A percentile compares a stretch with the other conserved stretches of the same genome.
Conservation (phyloP, 371 early-diverging fungal species). For the Phascolomyces articulosus region DNA sequence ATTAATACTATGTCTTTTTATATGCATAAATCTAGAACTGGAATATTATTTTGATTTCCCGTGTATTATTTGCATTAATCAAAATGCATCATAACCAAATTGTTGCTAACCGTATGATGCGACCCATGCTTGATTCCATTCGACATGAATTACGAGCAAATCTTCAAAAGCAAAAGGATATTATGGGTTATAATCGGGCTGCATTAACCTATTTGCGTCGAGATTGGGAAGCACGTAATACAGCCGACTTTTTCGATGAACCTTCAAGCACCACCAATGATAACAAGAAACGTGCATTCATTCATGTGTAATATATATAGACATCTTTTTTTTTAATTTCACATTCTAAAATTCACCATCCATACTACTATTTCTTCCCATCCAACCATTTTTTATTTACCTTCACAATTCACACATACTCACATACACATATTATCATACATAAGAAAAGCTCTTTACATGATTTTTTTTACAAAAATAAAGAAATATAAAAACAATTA, state of each 20-base stretch:
- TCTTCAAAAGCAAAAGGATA: conserved; percentile 73
- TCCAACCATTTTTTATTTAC: neutral
- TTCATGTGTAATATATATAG: conserved; percentile 26
- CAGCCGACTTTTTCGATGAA: conserved; percentile 77
- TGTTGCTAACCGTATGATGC: conserved; percentile 75
- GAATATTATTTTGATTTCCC: conserved; percentile 77
- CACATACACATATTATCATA: neutral
- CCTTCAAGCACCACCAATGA: conserved; percentile 51
- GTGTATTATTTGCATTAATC: conserved; percentile 82
- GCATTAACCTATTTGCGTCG: conserved; percentile 71
- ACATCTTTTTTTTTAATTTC: neutral
- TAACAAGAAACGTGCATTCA: conserved; percentile 80
- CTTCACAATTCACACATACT: neutral
- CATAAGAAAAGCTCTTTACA: too few relatives aligned
- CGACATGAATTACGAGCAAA: conserved; percentile 62
- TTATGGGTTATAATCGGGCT: conserved; percentile 81
- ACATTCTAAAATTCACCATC: too few relatives aligned
- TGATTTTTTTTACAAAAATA: neutral
- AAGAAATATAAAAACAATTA: too few relatives aligned
- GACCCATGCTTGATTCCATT: conserved; percentile 77
- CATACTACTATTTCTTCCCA: neutral
- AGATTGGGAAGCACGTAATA: conserved; percentile 73
- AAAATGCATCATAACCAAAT: conserved; percentile 86
- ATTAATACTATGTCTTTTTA: too few relatives aligned
- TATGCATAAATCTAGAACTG: conserved; percentile 67